Percentiles rank a stretch among this genome's conserved stretches.
These are phyloP conservation scores for Takashimella koratensis DNA, from an alignment of 1,284 basidiomycete genomes.

Conservation along the genomic window DNA sequence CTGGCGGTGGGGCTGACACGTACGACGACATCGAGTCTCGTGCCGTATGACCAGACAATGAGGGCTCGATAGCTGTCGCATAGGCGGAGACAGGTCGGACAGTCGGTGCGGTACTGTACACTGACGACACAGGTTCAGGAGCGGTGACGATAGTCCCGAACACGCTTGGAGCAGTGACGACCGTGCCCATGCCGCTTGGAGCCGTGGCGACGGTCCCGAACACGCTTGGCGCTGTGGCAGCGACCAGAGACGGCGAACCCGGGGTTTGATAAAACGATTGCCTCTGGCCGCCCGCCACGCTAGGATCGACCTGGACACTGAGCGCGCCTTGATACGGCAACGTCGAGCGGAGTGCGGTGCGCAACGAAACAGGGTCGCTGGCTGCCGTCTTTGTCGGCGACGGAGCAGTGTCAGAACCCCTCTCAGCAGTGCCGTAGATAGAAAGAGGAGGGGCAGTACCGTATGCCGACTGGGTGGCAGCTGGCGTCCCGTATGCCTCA, in stretches of 20 bases:
- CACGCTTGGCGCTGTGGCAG: neutral
- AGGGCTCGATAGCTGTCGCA: neutral
- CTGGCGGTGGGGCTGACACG: conserved; percentile 27
- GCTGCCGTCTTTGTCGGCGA: neutral
- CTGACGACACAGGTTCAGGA: neutral
- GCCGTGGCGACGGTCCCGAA: neutral
- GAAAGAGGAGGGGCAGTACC: neutral
- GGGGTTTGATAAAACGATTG: too few relatives aligned
- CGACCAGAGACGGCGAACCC: neutral
- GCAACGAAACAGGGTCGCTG: neutral
- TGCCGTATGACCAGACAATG: conserved; percentile 3
- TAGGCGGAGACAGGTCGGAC: neutral
- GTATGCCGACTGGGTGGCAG: neutral
- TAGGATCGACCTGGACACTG: neutral
- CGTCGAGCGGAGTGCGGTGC: neutral
- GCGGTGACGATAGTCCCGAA: neutral
- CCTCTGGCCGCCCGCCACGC: neutral
- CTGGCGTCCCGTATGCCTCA: neutral
- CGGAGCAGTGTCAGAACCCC: neutral
- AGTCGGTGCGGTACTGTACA: neutral
- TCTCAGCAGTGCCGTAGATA: neutral
- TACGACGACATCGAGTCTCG: conserved; percentile 17
- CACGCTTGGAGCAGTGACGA: neutral
- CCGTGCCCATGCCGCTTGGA: neutral
- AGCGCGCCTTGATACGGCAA: neutral